These are phyloP conservation scores for Zizania palustris DNA, from an alignment of 202 grass and related monocot genomes.

Conservation along the genomic window DNA sequence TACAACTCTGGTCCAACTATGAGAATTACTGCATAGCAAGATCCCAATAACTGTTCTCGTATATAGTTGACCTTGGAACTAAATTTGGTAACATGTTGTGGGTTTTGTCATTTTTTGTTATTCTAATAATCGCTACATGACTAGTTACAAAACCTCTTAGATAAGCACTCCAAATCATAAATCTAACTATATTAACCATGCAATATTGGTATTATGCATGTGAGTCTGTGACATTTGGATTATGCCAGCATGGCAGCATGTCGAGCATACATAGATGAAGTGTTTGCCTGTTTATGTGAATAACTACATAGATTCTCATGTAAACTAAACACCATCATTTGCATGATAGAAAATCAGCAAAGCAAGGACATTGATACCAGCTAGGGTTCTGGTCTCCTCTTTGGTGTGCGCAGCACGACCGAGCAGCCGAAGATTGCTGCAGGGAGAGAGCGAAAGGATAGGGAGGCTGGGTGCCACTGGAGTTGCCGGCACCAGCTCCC, in stretches of 20 bases:
- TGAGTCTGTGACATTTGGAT: slow-evolving; percentile 3
- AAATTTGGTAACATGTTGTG: not conserved
- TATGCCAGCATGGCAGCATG: not conserved
- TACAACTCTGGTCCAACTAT: slow-evolving; percentile 10
- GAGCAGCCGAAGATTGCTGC: too few relatives aligned
- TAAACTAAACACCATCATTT: not conserved
- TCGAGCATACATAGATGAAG: not conserved
- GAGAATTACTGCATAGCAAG: not conserved
- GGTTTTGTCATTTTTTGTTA: slow-evolving; percentile 16
- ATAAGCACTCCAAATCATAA: slow-evolving; percentile 20
- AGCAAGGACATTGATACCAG: too few relatives aligned
- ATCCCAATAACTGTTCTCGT: not conserved
- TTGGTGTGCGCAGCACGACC: too few relatives aligned
- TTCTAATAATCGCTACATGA: not conserved
- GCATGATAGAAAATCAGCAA: not conserved
- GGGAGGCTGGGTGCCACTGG: too few relatives aligned
- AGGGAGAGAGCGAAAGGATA: too few relatives aligned
- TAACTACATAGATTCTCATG: slow-evolving; percentile 16
- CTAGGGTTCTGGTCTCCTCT: too few relatives aligned
- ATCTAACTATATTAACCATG: not conserved
- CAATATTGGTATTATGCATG: slow-evolving; percentile 10
- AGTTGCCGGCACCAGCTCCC: too few relatives aligned
- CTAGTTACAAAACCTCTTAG: not conserved
- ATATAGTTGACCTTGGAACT: not conserved
- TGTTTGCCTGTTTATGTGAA: slow-evolving; percentile 2